Percentiles rank a stretch among this genome's conserved stretches.
These are phyloP conservation scores for Mytilinidion resinicola DNA, from an alignment of 495 filamentous ascomycete species.

Conservation along the genomic window DNA sequence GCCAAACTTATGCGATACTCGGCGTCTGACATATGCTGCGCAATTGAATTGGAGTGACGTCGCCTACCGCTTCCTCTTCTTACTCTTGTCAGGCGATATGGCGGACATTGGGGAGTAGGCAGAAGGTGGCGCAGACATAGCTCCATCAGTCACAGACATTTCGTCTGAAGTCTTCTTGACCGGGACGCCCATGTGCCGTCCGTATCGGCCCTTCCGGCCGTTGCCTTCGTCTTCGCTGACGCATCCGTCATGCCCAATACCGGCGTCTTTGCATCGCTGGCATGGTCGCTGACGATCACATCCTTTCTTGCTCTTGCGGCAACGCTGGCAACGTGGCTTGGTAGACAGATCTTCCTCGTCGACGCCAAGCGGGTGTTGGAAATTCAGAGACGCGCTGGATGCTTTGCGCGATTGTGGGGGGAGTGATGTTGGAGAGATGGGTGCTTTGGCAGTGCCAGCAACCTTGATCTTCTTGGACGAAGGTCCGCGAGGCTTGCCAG, in stretches of 20 bases:
- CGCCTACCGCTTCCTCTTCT: conserved; percentile 64
- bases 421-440: conserved; percentile 62
- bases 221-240: conserved; percentile 96
- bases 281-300: conserved; percentile 95
- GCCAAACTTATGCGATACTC: too few species aligned
- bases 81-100: conserved; percentile 52
- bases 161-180: conserved; percentile 60
- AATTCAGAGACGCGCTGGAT: conserved; percentile 62
- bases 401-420: conserved; percentile 68
- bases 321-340: conserved; percentile 95
- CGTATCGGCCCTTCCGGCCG: conserved; percentile 92
- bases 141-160: conserved; percentile 31
- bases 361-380: conserved; percentile 63
- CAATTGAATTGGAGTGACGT: not conserved
- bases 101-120: not conserved
- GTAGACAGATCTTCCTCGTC: conserved; percentile 88
- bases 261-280: conserved; percentile 90
- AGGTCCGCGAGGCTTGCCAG: conserved; percentile 29
- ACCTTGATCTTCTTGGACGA: conserved; percentile 31
- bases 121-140: conserved; percentile 23
- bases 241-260: conserved; percentile 83
- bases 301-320: conserved; percentile 98
- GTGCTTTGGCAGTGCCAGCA: conserved; percentile 38
- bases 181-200: conserved; percentile 92
- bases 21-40: too few species aligned